phyloP scores from a whole-genome alignment of 768 basidiomycete species.

The Kwoniella sp. region DNA sequence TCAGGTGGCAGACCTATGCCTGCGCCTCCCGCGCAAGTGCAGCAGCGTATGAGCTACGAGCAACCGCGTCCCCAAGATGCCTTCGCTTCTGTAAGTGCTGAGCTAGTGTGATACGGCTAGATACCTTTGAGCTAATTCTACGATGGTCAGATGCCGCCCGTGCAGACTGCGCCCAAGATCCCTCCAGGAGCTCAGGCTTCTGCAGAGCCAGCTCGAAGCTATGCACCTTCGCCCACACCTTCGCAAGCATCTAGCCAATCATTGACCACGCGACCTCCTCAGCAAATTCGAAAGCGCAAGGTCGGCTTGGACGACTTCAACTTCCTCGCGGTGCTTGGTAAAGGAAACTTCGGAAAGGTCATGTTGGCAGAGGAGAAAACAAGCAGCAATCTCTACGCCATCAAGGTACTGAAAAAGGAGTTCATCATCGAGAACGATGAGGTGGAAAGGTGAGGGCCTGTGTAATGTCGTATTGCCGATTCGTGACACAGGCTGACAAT shows the following conservation, averaged over 20 bases:
- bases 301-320: conserved; percentile 98
- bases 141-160: conserved; percentile 31
- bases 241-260: conserved; percentile 1
- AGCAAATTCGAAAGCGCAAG: conserved; percentile 61
- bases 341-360: conserved; percentile 99
- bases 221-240: not conserved
- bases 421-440: conserved; percentile 99
- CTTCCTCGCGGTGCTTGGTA: conserved; percentile 95
- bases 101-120: too few relatives aligned
- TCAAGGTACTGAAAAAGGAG: conserved; percentile 99
- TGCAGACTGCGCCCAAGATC: conserved; percentile 15
- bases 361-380: conserved; percentile 99
- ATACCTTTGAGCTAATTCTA: too few relatives aligned
- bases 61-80: conserved; percentile 30
- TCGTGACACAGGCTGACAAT: not conserved
- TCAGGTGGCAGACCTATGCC: conserved; percentile 40
- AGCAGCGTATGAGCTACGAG: conserved; percentile 39
- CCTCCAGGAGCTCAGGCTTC: conserved; percentile 14
- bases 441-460: conserved; percentile 79
- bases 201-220: too few relatives aligned
- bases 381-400: conserved; percentile 85
- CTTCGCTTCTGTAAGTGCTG: conserved; percentile 24
- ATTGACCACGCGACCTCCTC: conserved; percentile 14
- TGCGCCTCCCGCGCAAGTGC: conserved; percentile 28
- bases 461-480: not conserved